These are phyloP conservation scores for Psilocybe subaeruginosa DNA, from an alignment of 768 basidiomycete species.

Conservation along the genomic window DNA sequence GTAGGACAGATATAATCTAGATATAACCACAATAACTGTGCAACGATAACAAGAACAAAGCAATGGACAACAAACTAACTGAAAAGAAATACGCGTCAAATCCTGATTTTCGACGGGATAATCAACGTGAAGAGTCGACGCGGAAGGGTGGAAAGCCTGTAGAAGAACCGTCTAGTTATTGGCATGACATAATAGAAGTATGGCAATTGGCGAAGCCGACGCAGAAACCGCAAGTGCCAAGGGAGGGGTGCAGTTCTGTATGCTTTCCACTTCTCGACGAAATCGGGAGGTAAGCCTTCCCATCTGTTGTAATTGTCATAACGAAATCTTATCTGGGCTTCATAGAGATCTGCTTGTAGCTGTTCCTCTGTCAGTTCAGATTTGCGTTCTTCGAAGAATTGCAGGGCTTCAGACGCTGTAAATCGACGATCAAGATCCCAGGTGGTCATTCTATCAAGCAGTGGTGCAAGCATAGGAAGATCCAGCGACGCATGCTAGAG, in stretches of 20 bases:
- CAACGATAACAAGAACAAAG: no score
- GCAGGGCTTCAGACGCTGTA: constrained; percentile 28
- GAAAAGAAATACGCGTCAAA: no score
- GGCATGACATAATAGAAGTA: neutral
- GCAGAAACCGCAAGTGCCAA: neutral
- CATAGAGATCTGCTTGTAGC: constrained; percentile 2
- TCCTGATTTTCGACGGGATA: no score
- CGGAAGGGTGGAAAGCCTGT: neutral
- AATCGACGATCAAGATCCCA: constrained; percentile 24
- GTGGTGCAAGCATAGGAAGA: constrained; percentile 29
- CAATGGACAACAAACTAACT: no score
- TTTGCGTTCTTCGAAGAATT: constrained; percentile 23
- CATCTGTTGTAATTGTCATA: constrained; percentile 16
- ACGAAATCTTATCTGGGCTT: neutral
- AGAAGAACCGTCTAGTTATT: neutral
- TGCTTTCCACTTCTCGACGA: constrained; percentile 20
- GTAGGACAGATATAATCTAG: no score
- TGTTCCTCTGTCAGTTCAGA: neutral
- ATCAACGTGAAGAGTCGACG: no score
- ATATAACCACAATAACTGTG: no score
- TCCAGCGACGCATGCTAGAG: constrained; percentile 22
- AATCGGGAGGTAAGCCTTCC: constrained; percentile 17
- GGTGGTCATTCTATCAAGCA: constrained; percentile 30
- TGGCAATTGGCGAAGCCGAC: neutral
- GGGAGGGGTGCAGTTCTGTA: constrained; percentile 18